Base-by-base conservation (phyloP, 2,329 filamentous ascomycete species). In the Graphilbum ipis-grandicollis region DNA sequence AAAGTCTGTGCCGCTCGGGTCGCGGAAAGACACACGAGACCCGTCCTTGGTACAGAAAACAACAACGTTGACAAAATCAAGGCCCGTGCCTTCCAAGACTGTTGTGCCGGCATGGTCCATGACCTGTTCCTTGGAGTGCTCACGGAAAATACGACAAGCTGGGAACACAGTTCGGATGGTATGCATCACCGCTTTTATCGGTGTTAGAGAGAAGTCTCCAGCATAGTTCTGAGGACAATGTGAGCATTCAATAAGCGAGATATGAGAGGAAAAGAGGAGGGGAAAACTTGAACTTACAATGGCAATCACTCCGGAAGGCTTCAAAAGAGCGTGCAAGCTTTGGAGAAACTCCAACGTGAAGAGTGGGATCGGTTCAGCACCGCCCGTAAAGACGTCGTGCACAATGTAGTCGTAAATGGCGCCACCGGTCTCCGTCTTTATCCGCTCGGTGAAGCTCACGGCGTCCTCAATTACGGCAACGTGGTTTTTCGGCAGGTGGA, bases 351-450 rank as follows among this genome's bases (percentile, higher is more conserved):
- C 79, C 5, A 75, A 55, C 0, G 86, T 96, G 57, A 98, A 98
- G 8, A 98, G 71, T 8, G 76, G 65, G 3, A 86, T 73, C 1
- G 90, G 90, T 54, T 96, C 90, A 0, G 85, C 86, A 36, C 90
- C 90, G 19, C 90, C 90, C 1, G 90, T 98, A 54, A 98, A 98
- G 19, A 98, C 90, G 47, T 98, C 90, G 54, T 98, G 90, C 37
- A 98, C 68, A 50, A 98, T 90, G 60, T 93, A 96, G 58, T 94
- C 79, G 54, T 79, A 98, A 21, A 63, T 63, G 33, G 62, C 41
- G 15, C 49, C 54, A 8, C 56, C 53, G 39, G 59, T 48, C 21
- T 57, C 47, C 35, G 56, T 50, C 38, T 60, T 60, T 34, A 66
- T 51, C 36, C 57, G 50, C 33, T 62, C 55, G 15, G 73, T 68